Base-by-base conservation (phyloP, 345 rosid species). In the Pistacia atlantica region DNA sequence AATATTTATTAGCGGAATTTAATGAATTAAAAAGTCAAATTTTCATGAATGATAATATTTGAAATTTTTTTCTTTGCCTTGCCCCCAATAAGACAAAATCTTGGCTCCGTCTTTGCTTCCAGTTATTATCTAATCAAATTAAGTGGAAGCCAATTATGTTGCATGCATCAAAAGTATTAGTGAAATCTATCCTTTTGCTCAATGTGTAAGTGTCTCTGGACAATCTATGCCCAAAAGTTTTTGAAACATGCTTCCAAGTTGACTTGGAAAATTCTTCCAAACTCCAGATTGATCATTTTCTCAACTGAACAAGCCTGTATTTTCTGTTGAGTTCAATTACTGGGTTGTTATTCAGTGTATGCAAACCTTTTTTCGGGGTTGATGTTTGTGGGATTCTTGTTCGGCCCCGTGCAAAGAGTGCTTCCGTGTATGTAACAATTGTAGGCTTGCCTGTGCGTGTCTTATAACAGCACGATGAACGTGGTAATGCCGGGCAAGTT, bases 401-500 rank as follows among this genome's bases (percentile, higher is more conserved):
- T 79, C 51, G 74, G 76, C 80, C 77, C 84, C 55, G 49, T 87
- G 87, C 86, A 82, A 82, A 84, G 62, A 81, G 82, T 86, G 89
- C 87, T 78, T 83, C 87, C 74, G 38, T 82, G 80, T 85, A 85
- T 88, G 76, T 91, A 89, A 88, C 91, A 83, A 83, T 92, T 77
- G 92, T 87, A 83, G 94, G 84, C 89, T 89, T 93, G 89, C 93
- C 88, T 92, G 86, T 93, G 83, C 85, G 65, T 93, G 89, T 93
- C 85, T 90, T 87, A 77, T 90, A 87, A 91, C 93, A 97, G 99
- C 95, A 87, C 35, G 93, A 93, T 86, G 97, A 88, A 75, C 95
- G 88, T 76, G 85, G 83, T 87, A 84, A 37, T 84, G 81, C 89
- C 51, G 79, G 88, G 77, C 92, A 83, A 85, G 93, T 65, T 81